Evolutionary conservation across 495 filamentous ascomycete species (phyloP), one percentile per base, ranked within the genome.

Genomic region (Cairneyella variabilis): DNA sequence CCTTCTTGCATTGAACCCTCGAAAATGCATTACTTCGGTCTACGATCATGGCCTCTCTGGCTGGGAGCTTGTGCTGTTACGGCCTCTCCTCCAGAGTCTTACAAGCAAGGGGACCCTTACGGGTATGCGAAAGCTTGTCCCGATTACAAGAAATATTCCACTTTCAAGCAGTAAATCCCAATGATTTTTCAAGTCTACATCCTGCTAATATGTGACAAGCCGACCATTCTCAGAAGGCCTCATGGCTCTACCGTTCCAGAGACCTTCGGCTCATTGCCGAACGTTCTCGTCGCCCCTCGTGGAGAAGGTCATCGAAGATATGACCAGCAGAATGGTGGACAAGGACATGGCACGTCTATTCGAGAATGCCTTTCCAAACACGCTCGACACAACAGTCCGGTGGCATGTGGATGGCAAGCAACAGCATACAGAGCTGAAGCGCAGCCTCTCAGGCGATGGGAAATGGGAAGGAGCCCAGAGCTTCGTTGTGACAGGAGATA

Each of bases 401-500:
- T 90, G 85, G 85, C 85, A 90, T 65, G 71, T 72, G 3, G 77
- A 87, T 57, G 79, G 72, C 1, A 71, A 70, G 3, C 56, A 64
- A 10, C 65, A 54, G 28, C 63, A 69, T 44, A 70, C 74, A 63
- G 58, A 68, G 46, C 38, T 68, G 62, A 64, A 73, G 65, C 57
- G 60, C 49, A 62, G 57, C 39, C 25, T 50, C 41, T 64, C 59
- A 5, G 80, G 82, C 20, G 71, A 73, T 23, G 76, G 78, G 2
- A 74, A 79, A 53, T 96, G 91, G 91, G 76, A 85, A 52, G 91
- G 90, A 0, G 69, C 85, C 1, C 92, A 97, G 66, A 90, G 84
- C 30, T 99, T 99, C 68, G 87, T 99, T 56, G 95, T 99, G 41
- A 99, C 93, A 0, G 92, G 92, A n/a, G 93, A 99, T 63, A 99